A percentile compares a stretch with the other conserved stretches of the same genome.
These are phyloP conservation scores for Wallacemonas sp. DNA, from an alignment of 208 protist species.

Conservation along the genomic window DNA sequence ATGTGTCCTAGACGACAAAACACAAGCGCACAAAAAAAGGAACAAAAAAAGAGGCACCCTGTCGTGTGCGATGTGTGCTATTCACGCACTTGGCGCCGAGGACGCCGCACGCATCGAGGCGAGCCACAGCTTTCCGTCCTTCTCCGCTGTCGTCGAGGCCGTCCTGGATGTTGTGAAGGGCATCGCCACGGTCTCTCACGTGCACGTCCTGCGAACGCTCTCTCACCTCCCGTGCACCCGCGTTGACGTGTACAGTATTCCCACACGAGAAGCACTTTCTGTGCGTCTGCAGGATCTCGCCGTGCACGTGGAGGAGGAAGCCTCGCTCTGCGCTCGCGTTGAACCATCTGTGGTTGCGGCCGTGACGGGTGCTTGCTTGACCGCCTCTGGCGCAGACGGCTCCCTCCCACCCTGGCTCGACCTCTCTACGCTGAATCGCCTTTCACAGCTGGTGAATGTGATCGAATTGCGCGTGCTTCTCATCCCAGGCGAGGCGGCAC, in stretches of 20 bases:
- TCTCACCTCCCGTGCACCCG: not conserved
- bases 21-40: not conserved
- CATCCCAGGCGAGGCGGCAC: not conserved
- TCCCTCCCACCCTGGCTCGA: not conserved
- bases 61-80: constrained; percentile 18
- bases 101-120: constrained; percentile 41
- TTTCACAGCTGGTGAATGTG: not conserved
- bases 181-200: not conserved
- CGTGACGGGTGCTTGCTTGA: not conserved
- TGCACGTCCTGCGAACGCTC: not conserved
- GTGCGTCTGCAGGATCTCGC: not conserved
- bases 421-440: not conserved
- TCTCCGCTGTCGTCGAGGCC: constrained; percentile 32
- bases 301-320: not conserved
- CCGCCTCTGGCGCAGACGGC: not conserved
- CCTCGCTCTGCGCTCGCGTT: not conserved
- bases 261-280: not conserved
- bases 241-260: not conserved
- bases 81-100: constrained; percentile 17
- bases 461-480: not conserved
- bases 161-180: constrained; percentile 3
- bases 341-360: not conserved
- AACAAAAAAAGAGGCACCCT: too few relatives aligned
- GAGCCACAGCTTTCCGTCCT: constrained; percentile 40
- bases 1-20: not conserved